These are phyloP conservation scores for Russula ochroleuca DNA, from an alignment of 768 basidiomycete species.

Conservation along the genomic window DNA sequence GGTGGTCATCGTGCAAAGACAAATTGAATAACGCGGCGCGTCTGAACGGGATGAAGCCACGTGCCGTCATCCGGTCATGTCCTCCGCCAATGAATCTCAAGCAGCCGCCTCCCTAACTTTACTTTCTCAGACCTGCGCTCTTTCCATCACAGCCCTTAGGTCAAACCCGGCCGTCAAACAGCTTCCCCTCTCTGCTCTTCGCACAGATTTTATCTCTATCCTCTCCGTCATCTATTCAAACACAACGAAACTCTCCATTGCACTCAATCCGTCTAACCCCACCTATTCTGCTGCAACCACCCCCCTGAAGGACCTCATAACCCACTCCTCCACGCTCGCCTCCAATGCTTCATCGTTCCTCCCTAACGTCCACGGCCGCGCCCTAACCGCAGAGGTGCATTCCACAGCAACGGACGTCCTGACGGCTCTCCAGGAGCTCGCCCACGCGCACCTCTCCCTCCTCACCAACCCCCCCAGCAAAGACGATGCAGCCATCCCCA, in stretches of 20 bases:
- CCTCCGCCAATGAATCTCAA: constrained; percentile 29
- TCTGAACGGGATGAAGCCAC: not conserved
- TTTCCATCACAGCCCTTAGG: constrained; percentile 32
- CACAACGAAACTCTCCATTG: constrained; percentile 58
- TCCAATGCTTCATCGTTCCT: constrained; percentile 24
- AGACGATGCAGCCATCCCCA: constrained; percentile 12
- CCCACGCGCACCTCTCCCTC: constrained; percentile 19
- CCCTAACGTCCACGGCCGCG: constrained; percentile 23
- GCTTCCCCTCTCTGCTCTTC: constrained; percentile 40
- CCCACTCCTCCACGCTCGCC: constrained; percentile 21
- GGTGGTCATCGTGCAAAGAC: constrained; percentile 6
- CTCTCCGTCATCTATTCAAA: constrained; percentile 53
- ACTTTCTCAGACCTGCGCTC: constrained; percentile 30
- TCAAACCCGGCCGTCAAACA: constrained; percentile 24
- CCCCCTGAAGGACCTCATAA: constrained; percentile 22
- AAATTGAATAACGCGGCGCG: not conserved
- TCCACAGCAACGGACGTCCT: constrained; percentile 21
- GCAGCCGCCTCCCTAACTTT: constrained; percentile 8
- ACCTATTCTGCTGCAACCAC: constrained; percentile 37
- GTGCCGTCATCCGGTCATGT: constrained; percentile 30
- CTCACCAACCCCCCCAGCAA: not conserved
- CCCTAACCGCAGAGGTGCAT: constrained; percentile 28
- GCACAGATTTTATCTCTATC: constrained; percentile 53
- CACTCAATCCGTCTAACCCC: constrained; percentile 49
- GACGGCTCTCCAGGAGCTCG: constrained; percentile 24